Evolutionary conservation across 2,329 filamentous ascomycete species (phyloP).

Genomic region (Chaetothyriales sp.): DNA sequence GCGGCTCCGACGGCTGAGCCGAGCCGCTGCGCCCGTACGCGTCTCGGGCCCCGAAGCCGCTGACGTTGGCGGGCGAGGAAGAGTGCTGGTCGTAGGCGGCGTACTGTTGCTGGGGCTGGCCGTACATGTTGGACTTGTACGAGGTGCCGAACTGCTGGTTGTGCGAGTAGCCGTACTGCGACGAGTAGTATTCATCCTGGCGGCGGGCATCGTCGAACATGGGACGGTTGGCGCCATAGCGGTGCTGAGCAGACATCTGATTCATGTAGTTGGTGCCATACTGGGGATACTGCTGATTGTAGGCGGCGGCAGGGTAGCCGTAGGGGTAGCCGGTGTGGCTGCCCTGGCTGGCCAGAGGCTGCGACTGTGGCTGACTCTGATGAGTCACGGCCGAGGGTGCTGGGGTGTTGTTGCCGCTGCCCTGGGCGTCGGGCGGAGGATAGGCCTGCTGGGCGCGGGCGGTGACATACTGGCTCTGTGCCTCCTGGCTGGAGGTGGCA

Average conservation of each 20-base stretch:
- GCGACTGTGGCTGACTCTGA: conserved; percentile 37
- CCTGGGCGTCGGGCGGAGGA: conserved; percentile 55
- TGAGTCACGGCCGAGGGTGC: conserved; percentile 48
- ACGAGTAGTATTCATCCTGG: conserved; percentile 34
- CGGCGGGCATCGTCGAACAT: conserved; percentile 38
- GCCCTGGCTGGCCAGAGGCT: conserved; percentile 26
- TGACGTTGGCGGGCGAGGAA: conserved; percentile 48
- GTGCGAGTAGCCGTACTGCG: conserved; percentile 36
- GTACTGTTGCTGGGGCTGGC: conserved; percentile 48
- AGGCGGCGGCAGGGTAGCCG: conserved; percentile 39
- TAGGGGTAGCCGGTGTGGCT: conserved; percentile 46
- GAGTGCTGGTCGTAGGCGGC: conserved; percentile 49
- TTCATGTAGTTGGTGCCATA: conserved; percentile 48
- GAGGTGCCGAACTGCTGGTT: conserved; percentile 36
- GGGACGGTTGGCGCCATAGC: conserved; percentile 35
- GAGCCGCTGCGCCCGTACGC: conserved; percentile 49
- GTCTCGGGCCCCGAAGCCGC: conserved; percentile 36
- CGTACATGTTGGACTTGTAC: conserved; percentile 47
- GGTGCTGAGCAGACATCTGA: conserved; percentile 27
- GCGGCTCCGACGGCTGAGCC: conserved; percentile 41
- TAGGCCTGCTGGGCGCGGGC: conserved; percentile 67
- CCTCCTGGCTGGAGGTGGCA: conserved; percentile 44
- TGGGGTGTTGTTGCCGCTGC: conserved; percentile 81
- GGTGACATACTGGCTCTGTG: conserved; percentile 44
- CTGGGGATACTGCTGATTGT: conserved; percentile 34